Evolutionary conservation across 257 asterid genomes (phyloP).

Genomic region (Verbascum thapsus): DNA sequence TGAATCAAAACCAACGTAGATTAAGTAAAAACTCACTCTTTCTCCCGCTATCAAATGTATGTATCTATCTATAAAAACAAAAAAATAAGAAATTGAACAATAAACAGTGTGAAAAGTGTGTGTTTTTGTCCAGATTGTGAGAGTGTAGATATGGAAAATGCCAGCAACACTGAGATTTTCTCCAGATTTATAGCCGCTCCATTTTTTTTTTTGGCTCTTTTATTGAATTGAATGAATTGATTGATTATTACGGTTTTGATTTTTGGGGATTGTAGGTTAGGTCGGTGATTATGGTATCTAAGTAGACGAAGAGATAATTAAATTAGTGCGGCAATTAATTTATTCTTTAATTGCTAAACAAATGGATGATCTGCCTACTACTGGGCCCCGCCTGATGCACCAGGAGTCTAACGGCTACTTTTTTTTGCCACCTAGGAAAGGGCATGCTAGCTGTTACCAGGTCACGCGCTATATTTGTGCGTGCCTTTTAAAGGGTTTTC

Average conservation of each 20-base stretch:
- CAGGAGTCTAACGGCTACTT: conserved; percentile 41
- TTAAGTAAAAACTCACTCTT: background rate
- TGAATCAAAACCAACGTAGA: no score
- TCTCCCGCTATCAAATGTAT: background rate
- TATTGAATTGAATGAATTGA: background rate
- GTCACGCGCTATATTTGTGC: conserved; percentile 17
- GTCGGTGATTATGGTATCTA: conserved; percentile 13
- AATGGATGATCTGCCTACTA: conserved; percentile 23
- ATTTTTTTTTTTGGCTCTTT: background rate
- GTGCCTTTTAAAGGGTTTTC: no score
- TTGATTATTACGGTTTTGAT: conserved; percentile 15
- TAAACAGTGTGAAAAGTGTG: background rate
- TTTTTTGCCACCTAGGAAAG: background rate
- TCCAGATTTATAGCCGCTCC: background rate
- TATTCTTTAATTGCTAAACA: background rate
- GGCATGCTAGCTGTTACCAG: background rate
- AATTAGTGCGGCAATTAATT: conserved; percentile 10
- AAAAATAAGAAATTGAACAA: background rate
- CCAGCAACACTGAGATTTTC: conserved; percentile 27
- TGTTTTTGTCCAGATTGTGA: background rate
- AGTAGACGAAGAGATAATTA: background rate
- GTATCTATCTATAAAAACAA: background rate
- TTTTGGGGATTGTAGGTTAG: background rate
- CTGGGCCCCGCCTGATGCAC: conserved; percentile 15
- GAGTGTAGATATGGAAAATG: background rate